Evolutionary conservation across 495 filamentous ascomycete species (phyloP).

Genomic region (Amphirosellinia nigrospora): DNA sequence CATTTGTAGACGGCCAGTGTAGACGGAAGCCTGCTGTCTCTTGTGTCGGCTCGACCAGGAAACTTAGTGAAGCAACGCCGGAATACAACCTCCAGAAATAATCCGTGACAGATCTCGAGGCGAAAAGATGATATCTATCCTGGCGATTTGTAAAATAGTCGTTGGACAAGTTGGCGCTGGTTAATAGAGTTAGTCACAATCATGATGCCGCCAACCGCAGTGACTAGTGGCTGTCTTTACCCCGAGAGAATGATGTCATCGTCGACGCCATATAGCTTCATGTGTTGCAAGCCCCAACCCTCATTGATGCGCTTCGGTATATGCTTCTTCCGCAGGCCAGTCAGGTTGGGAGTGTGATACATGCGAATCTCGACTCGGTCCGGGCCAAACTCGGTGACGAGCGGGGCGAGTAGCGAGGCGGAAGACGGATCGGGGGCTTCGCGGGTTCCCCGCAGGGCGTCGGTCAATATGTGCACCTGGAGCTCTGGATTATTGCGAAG

Average conservation of each 20-base stretch:
- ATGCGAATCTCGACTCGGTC: conserved; percentile 92
- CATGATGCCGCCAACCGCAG: background rate
- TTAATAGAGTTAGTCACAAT: background rate
- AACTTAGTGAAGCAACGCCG: conserved; percentile 80
- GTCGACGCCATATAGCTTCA: conserved; percentile 98
- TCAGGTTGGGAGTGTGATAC: conserved; percentile 97
- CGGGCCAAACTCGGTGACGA: conserved; percentile 81
- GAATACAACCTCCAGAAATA: conserved; percentile 82
- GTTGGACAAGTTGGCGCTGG: conserved; percentile 83
- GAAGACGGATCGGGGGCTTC: conserved; percentile 87
- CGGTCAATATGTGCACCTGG: conserved; percentile 89
- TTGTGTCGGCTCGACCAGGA: conserved; percentile 69
- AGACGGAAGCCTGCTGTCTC: conserved; percentile 69
- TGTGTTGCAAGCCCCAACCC: conserved; percentile 97
- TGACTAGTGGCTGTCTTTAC: conserved; percentile 43
- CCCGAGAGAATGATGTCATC: conserved; percentile 96
- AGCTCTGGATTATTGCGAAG: conserved; percentile 76
- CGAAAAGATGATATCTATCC: conserved; percentile 93
- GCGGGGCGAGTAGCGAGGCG: conserved; percentile 83
- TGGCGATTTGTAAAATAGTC: conserved; percentile 98
- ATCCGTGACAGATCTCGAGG: conserved; percentile 74
- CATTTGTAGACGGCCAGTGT: conserved; percentile 80
- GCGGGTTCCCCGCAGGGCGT: conserved; percentile 88
- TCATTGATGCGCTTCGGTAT: conserved; percentile 93
- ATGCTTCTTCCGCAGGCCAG: conserved; percentile 79